These are phyloP conservation scores for Sechiopsis laciniata DNA, from an alignment of 306 rosid species.

Conservation along the genomic window DNA sequence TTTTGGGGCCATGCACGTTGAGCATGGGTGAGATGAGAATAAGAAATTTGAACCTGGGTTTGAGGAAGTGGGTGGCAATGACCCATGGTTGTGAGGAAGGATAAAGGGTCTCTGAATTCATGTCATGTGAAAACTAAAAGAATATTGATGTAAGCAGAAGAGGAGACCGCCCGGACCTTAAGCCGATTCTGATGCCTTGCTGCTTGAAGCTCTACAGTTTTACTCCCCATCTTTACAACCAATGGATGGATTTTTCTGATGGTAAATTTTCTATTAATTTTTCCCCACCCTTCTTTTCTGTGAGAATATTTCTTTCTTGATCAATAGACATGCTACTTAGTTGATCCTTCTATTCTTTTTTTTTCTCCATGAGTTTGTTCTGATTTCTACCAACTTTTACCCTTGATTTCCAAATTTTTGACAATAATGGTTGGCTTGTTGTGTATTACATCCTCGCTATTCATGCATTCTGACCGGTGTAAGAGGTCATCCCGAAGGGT, in stretches of 20 bases:
- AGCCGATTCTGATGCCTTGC: neutral
- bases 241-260: neutral
- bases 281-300: neutral
- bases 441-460: neutral
- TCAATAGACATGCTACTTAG: neutral
- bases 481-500: conserved; percentile 9
- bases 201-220: neutral
- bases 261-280: conserved; percentile 9
- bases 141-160: conserved; percentile 4
- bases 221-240: conserved; percentile 3
- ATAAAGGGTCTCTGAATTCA: neutral
- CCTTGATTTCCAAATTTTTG: neutral
- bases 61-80: neutral
- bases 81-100: neutral
- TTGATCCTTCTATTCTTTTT: neutral
- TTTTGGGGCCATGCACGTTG: neutral
- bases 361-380: neutral
- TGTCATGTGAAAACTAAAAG: conserved; percentile 7
- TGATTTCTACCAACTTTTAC: neutral
- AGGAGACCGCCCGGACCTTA: neutral
- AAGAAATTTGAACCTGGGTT: conserved; percentile 13
- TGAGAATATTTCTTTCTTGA: conserved; percentile 1
- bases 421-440: neutral
- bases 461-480: conserved; percentile 7
- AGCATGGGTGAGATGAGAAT: neutral